Conservation (phyloP, 495 filamentous ascomycete genomes). For the Talaromyces proteolyticus region DNA sequence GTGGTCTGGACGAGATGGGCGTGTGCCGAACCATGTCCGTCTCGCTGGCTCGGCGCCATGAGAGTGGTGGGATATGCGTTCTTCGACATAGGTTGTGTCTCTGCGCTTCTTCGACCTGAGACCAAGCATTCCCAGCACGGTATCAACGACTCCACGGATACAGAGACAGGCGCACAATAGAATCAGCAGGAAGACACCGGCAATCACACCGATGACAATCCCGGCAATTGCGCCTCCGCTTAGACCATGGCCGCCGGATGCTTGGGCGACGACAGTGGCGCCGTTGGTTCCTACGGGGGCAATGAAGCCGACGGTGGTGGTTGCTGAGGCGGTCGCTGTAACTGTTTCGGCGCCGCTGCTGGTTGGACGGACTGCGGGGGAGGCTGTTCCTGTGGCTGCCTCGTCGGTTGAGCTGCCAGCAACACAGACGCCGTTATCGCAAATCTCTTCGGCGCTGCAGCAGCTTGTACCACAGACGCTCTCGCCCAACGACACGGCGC, state of each 20-base stretch:
- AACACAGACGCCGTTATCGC: slow-evolving; percentile 37
- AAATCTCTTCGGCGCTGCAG: slow-evolving; percentile 68
- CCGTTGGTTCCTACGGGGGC: slow-evolving; percentile 50
- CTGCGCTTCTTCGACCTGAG: slow-evolving; percentile 40
- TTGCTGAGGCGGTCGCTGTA: slow-evolving; percentile 47
- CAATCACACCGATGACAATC: slow-evolving; percentile 82
- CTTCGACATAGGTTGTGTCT: slow-evolving; percentile 61
- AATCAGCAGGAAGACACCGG: slow-evolving; percentile 65
- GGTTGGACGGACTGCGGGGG: slow-evolving; percentile 64
- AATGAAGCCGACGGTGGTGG: slow-evolving; percentile 53
- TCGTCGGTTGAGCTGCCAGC: slow-evolving; percentile 27
- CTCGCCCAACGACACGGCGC: slow-evolving; percentile 54
- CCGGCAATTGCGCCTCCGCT: slow-evolving; percentile 89
- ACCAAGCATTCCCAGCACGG: slow-evolving; percentile 61
- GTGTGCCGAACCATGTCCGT: slow-evolving; percentile 63
- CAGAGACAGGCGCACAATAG: slow-evolving; percentile 73
- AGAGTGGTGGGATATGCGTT: slow-evolving; percentile 55
- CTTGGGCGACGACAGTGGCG: slow-evolving; percentile 35
- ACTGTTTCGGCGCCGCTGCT: slow-evolving; percentile 50
- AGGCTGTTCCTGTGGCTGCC: slow-evolving; percentile 32
- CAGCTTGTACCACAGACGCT: slow-evolving; percentile 67
- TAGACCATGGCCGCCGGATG: slow-evolving; percentile 45
- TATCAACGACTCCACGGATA: slow-evolving; percentile 58
- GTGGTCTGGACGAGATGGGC: slow-evolving; percentile 42
- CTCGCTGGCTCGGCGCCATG: slow-evolving; percentile 30